Base-by-base conservation (phyloP, 306 rosid species). In the Sicyos baderoa region DNA sequence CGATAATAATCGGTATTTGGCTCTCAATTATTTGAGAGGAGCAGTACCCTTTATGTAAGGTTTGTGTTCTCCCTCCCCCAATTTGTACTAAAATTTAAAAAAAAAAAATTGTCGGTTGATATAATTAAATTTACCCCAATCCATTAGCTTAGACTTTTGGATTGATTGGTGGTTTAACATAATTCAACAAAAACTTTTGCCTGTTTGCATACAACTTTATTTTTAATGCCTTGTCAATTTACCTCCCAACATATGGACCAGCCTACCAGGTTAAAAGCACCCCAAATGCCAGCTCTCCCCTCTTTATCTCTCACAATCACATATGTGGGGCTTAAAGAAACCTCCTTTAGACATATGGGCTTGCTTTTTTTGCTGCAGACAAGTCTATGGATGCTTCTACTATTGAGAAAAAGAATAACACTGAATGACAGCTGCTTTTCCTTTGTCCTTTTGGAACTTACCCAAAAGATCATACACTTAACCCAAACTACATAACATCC, bases 261-360 rank as follows among this genome's bases (percentile, higher is more conserved):
- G 37, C 19, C 15, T 47, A 47, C 71, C 55, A 42, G 37, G 40
- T 23, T 47, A 66, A 23, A 45, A 47, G 25, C 55, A 22, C 40
- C 55, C 42, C 35, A 14, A 66, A 13, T 66, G 71, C 55, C 17
- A 64, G 52, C 55, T 47, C 35, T 29, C 35, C 71, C 37, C 19
- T 50, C 48, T 29, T 63, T 63, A 63, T 61, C 37, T 22, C 55
- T 66, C 42, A 27, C 66, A 22, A 22, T 66, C 71, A 23, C 15
- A 10, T n/a, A n/a, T 44, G 71, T 66, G 71, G 55, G 71, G 14
- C 71, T 47, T 47, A 8, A 47, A 47, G 42, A 66, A 47, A 66
- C 55, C 54, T 66, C 71, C 71, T 66, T 66, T 66, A 66, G 55
- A 7, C 70, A 64, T 64, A 64, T 64, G 70, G 54, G 37, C 35